These are phyloP conservation scores for Fraxinus greggii DNA, from an alignment of 305 asterid species.

Conservation along the genomic window DNA sequence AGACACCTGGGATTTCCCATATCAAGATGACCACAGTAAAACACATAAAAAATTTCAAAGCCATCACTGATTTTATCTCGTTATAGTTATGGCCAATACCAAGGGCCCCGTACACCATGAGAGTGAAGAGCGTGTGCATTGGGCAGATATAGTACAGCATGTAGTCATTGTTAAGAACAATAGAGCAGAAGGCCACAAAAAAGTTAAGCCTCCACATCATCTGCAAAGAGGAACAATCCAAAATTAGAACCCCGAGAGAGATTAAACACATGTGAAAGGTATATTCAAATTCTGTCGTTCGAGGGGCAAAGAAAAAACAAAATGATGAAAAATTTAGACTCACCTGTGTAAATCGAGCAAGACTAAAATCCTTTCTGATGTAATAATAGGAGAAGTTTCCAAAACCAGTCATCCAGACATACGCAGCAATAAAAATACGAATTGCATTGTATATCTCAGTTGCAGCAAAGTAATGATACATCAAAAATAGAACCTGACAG, in stretches of 20 bases:
- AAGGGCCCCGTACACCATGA: conserved; percentile 97
- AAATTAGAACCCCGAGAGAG: conserved; percentile 17
- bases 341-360: conserved; percentile 96
- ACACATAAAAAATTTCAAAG: conserved; percentile 66
- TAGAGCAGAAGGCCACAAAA: conserved; percentile 83
- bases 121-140: conserved; percentile 95
- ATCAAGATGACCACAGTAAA: conserved; percentile 81
- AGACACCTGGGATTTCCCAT: conserved; percentile 99
- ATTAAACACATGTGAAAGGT: conserved; percentile 10
- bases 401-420: conserved; percentile 99
- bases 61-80: conserved; percentile 79
- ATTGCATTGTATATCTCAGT: conserved; percentile 91
- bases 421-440: conserved; percentile 95
- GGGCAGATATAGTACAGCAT: conserved; percentile 97
- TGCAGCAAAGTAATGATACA: conserved; percentile 99
- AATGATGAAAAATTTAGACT: conserved; percentile 19
- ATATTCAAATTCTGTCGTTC: neutral
- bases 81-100: conserved; percentile 90
- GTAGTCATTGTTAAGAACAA: conserved; percentile 85
- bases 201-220: conserved; percentile 99
- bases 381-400: conserved; percentile 97
- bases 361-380: conserved; percentile 85
- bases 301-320: neutral
- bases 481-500: conserved; percentile 80
- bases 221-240: conserved; percentile 50